Evolutionary conservation across 768 basidiomycete genomes (phyloP), one percentile per base, ranked within the genome.

Genomic region (Royoungia palumana): DNA sequence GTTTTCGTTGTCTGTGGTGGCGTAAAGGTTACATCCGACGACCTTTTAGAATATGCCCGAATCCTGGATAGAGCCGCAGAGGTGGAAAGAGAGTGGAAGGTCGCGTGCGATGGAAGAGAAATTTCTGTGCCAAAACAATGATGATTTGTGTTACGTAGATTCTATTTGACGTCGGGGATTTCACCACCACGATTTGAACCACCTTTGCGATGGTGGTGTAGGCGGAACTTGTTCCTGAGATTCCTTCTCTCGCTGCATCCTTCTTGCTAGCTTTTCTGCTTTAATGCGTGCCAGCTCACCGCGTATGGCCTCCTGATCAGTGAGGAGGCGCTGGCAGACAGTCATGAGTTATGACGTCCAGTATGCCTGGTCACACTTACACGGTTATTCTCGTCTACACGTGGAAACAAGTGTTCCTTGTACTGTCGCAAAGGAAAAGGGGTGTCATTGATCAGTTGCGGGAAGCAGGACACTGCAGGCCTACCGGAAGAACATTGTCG

Each of bases 211-310:
- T 30, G 50, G 43, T 40, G 51, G 56, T 7, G 41, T 20, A 21
- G 57, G 49, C 42, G 59, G 16, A 14, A 14, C 47, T 44, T 58
- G 50, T 27, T 58, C 59, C 25, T 25, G 41, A 48, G 68, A 57
- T 51, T 72, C 72, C 55, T 54, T 76, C 63, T 75, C 72, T 46
- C 73, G 71, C 37, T 78, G 73, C 35, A 72, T 65, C 50, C 61
- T 73, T 44, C 66, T 65, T 41, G 71, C 70, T 5, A 78, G 71
- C 49, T 78, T 79, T 56, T 83, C 80, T 4, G 81, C 78, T 55
- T 82, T 85, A 54, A 89, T 85, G 51, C 85, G 78, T 25, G 82
- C 82, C 39, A 90, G 67, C 61, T 90, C 88, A 53, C 79, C 81
- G 48, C 81, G 76, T 17, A 90, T 72, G 27, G 78, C 79, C 38